Evolutionary conservation across 2,329 filamentous ascomycete genomes (phyloP), one percentile per base, ranked within the genome.

Genomic region (Pseudogymnoascus sp.): DNA sequence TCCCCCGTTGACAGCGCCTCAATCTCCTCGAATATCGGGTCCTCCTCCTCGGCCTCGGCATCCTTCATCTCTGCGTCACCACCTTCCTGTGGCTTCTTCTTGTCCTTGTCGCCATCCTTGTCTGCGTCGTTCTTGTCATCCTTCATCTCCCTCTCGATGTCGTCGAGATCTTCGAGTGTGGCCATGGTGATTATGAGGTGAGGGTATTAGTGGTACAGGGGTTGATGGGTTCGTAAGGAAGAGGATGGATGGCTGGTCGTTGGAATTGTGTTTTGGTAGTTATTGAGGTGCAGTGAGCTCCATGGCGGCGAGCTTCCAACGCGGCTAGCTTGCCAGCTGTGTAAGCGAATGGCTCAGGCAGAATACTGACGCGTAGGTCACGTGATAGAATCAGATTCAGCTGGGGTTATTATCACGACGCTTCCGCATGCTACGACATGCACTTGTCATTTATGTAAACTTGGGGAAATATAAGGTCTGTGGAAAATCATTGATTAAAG

Each of bases 1-100:
- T 99, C 94, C 79, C 91, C 87, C 79, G 94, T 97, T 80, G 88
- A 93, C 70, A 95, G 87, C 74, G 86, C 88, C 64, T 97, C 84
- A 71, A 99, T 93, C 79, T 99, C 94, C 62, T 93, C 87, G 76
- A 97, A 93, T 67, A 99, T 83, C 61, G 92, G 83, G 68, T 95
- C 88, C 58, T 93, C 90, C 69, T 90, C 87, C 70, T 84, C 83
- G 62, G 86, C 78, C 66, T 93, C 87, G 59, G 92, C 89, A 67
- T 88, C 86, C 67, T 86, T 83, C 31, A 80, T 77, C 66, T 88
- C 87, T 9, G 86, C 87, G 74, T 97, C 92, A 58, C 82, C 88
- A 71, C 87, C 86, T 62, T 80, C 77, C 63, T 78, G 75, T 61
- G 75, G 69, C 74, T 84, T 83, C 73, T 82, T 82, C 70, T 75